A percentile compares a stretch with the other conserved stretches of the same genome.
Evolutionary conservation across 129 eudicot genomes (phyloP).

Genomic region (Tanacetum coccineum): DNA sequence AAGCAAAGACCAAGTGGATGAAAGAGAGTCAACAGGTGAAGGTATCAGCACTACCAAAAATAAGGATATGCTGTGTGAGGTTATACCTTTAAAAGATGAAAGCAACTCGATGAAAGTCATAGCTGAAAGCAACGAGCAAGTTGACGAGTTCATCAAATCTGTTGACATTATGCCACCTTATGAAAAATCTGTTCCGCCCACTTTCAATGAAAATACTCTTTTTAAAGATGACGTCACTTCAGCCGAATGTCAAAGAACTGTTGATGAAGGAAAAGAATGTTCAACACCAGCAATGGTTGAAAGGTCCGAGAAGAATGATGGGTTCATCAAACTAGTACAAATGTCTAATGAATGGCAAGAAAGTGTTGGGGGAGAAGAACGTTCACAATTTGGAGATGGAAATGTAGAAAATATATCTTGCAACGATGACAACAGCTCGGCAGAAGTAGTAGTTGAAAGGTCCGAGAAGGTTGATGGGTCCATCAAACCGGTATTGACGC

Average conservation of each 20-base stretch:
- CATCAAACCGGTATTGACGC: not conserved
- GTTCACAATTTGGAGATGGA: not conserved
- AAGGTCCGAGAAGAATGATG: constrained; percentile 9
- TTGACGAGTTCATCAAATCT: not conserved
- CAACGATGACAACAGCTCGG: constrained; percentile 1
- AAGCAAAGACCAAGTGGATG: not conserved
- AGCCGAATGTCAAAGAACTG: too few species aligned
- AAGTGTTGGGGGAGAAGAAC: not conserved
- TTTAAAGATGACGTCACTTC: not conserved
- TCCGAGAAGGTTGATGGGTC: not conserved
- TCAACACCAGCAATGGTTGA: not conserved
- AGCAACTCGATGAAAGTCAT: not conserved
- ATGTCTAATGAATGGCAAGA: not conserved
- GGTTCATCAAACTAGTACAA: not conserved
- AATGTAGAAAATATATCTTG: constrained; percentile 5
- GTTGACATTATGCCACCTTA: not conserved
- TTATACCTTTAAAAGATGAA: not conserved
- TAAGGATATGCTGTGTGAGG: not conserved
- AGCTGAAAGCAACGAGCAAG: not conserved
- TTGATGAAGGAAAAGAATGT: too few species aligned
- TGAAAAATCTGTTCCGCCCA: not conserved
- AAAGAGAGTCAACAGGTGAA: not conserved
- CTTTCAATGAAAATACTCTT: not conserved
- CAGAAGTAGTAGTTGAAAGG: constrained; percentile 9
- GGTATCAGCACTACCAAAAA: not conserved